Base-by-base conservation (phyloP, 106 monocot genomes). In the Apostasia ramifera region DNA sequence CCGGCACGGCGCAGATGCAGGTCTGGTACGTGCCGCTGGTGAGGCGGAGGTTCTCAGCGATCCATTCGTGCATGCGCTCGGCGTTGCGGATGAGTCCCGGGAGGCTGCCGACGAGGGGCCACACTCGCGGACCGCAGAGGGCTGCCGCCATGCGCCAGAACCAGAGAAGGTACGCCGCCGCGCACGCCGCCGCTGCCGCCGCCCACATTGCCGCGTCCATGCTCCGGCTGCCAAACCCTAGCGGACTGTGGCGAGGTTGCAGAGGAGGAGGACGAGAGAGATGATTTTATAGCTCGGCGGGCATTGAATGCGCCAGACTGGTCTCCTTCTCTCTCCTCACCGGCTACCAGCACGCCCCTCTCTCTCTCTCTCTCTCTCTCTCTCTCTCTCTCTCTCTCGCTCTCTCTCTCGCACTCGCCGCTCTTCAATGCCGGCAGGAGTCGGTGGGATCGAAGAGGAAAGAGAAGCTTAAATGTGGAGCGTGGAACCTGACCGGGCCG, bases 1-100 rank as follows among this genome's bases (percentile, higher is more conserved):
- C 64, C 0, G 95, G 95, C 11, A 95, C 76, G 54, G 95, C 86
- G 72, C 81, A 88, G 42, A 82, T 82, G 70, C 88, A 91, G 10
- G 95, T 95, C 78, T 95, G 95, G 83, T 95, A 95, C 0, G 95
- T 95, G 49, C 95, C 95, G 40, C 80, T 78, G 1, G 74, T 51
- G 5, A 70, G 71, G 1, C 76, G 79, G 53, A 91, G 85, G 78
- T 91, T 91, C n/a, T 64, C 85, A 46, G 80, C 70, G 64, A 95
- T 95, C 95, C 95, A 95, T 66, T 95, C 88, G 69, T 95, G 95
- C 86, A 95, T 80, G 66, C 73, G 73, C 44, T 81, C 79, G 13
- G 76, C 61, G 72, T 95, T 77, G 15, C 63, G 78, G 70, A 95
- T 59, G 15, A 95, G 76, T 1, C 95, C 91, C 7, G 95, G 95